phyloP scores from a whole-genome alignment of 2,329 filamentous ascomycete species.

The Fusarium falciforme region DNA sequence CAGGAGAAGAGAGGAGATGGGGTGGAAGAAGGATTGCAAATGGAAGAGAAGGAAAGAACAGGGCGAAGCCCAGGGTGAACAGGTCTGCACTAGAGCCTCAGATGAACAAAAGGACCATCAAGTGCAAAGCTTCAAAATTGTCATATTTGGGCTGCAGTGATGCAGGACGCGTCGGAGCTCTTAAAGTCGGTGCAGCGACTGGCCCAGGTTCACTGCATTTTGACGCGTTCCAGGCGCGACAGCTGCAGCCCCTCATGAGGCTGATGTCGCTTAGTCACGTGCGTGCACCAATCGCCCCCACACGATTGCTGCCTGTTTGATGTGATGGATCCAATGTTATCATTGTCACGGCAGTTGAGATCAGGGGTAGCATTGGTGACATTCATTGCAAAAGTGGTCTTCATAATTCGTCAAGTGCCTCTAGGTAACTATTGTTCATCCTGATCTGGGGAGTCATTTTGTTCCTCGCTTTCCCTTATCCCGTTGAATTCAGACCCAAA shows the following conservation, averaged over 20 bases:
- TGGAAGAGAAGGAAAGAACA: background rate
- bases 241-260: conserved; percentile 14
- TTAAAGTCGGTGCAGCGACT: conserved; percentile 14
- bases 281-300: conserved; percentile 33
- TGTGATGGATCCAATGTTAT: background rate
- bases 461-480: background rate
- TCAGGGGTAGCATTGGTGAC: background rate
- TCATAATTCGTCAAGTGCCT: background rate
- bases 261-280: conserved; percentile 37
- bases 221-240: conserved; percentile 38
- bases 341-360: background rate
- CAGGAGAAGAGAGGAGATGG: background rate
- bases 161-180: conserved; percentile 29
- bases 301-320: background rate
- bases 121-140: conserved; percentile 12
- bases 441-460: background rate
- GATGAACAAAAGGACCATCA: conserved; percentile 1
- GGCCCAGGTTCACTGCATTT: conserved; percentile 12
- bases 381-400: background rate
- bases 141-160: conserved; percentile 22
- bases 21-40: background rate
- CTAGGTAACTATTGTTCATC: background rate
- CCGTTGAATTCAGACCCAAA: background rate
- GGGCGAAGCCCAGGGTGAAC: background rate
- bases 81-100: conserved; percentile 1